Evolutionary conservation across 495 filamentous ascomycete genomes (phyloP).

Genomic region (Apodospora peruviana): DNA sequence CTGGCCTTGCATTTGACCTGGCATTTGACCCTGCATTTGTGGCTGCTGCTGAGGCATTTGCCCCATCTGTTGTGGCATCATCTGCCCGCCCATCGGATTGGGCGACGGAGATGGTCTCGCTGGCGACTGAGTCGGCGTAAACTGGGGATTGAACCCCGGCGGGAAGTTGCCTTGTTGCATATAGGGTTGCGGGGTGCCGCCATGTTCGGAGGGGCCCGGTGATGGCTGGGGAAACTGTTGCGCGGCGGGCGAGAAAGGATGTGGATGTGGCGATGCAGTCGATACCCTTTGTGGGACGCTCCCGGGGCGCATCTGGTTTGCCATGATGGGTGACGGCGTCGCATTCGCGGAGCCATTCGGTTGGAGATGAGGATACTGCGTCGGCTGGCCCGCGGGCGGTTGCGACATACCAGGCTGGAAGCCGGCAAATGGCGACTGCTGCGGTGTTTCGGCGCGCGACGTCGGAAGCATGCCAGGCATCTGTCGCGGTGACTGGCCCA

Average conservation of each 20-base stretch:
- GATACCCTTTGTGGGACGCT: constrained; percentile 73
- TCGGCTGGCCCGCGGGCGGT: constrained; percentile 52
- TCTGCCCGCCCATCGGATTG: constrained; percentile 37
- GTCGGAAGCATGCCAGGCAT: constrained; percentile 66
- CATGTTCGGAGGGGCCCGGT: constrained; percentile 71
- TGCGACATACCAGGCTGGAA: constrained; percentile 52
- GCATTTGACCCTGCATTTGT: constrained; percentile 32
- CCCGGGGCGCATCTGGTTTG: constrained; percentile 62
- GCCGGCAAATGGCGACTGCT: constrained; percentile 59
- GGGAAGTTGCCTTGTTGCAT: constrained; percentile 53
- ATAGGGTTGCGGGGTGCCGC: constrained; percentile 71
- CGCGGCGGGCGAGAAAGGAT: constrained; percentile 78
- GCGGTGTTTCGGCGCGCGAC: constrained; percentile 90
- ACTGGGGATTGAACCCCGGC: constrained; percentile 56
- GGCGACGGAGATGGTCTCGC: constrained; percentile 45
- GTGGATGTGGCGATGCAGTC: constrained; percentile 85
- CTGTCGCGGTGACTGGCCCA: constrained; percentile 75
- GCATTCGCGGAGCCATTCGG: constrained; percentile 74
- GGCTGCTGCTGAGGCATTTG: constrained; percentile 36
- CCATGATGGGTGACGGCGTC: constrained; percentile 80
- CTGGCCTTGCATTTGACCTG: constrained; percentile 17
- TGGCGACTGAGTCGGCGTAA: constrained; percentile 42
- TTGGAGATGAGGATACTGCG: constrained; percentile 77
- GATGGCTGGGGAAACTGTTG: constrained; percentile 76
- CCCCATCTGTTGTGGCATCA: constrained; percentile 43